Base-by-base conservation (phyloP, 2,329 filamentous ascomycete genomes). In the Penicillium sp. region DNA sequence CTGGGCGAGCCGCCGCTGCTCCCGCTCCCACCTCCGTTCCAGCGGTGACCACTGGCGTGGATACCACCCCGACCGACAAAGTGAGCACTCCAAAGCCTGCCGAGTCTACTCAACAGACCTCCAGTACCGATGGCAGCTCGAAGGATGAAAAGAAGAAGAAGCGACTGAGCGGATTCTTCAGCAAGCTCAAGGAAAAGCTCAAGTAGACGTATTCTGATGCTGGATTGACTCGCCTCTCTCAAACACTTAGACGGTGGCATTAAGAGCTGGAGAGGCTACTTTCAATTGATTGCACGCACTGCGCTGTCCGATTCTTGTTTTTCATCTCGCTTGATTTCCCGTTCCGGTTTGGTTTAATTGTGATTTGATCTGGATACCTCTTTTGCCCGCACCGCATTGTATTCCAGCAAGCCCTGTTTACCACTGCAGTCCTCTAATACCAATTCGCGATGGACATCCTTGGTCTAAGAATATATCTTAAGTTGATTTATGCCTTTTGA, bases 101-200 rank as follows among this genome's bases (percentile, higher is more conserved):
- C 8, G 49, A 60, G 26, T 44, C 54, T 18, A 42, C 50, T 13
- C 47, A n/a, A n/a, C n/a, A 66, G 60, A 48, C 8, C 34, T 29
- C 23, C 40, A 44, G 19, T 14, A 29, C n/a, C 18, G 26, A 29
- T 45, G 58, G 71, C 9, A 51, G 56, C 26, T 52, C 61, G 13
- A 73, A 75, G 51, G 74, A 77, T 14, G 80, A 84, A 48, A 85
- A 84, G 76, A 89, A 88, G 79, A 87, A 86, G 78, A 79, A 83
- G 72, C 80, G 86, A 50, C 65, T 87, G 55, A 88, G 86, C 72
- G 75, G 80, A 49, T 82, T 89, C 64, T 83, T 89, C 68, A 71
- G 71, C 28, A 79, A 75, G 66, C 60, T 84, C 52, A 83, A 83
- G 75, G 81, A 81, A 60, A 83, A 82, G 71, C 72, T 83, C 52